Base-by-base conservation (phyloP, 2,329 filamentous ascomycete genomes). In the Aspergillus jensenii region DNA sequence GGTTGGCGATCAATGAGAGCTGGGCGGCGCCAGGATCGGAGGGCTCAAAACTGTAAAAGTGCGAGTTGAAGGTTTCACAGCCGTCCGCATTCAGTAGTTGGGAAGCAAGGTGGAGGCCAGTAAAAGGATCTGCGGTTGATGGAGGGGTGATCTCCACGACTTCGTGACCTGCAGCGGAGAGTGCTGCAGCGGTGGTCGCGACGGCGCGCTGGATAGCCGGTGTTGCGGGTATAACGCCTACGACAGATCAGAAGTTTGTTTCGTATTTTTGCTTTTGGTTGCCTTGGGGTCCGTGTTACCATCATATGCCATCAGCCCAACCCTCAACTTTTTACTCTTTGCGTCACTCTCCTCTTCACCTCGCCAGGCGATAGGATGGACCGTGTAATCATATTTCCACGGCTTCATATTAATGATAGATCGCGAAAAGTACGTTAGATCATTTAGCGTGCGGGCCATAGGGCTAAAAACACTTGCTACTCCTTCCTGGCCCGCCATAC, bases 401-500 rank as follows among this genome's bases (percentile, higher is more conserved):
- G 92, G 91, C 74, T 90, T 80, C 87, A 95, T 93, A 51, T 84
- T 78, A 55, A 97, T 84, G 55, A 97, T 78, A 7, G 86, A 84
- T 52, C 87, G 86, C 3, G 90, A 90, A 73, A 97, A 97, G 76
- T 96, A 96, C 1, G 83, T 83, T 60, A 97, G 78, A 69, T 97
- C 93, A 62, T 87, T 84, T 58, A 96, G 76, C 0, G 92, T 96
- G 53, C 92, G 84, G 3, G 93, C 86, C 93, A 98, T 97, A 5
- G 93, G 93, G 58, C 90, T 93, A 76, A 93, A 96, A 19, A 96
- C 91, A 62, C 89, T 90, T 1, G 91, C 87, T 33, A 97, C 87
- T 0, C 92, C 93, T 71, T 97, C 93, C 71, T 97, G 92, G 0
- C 93, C 93, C 0, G 90, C 87, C 91, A 96, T 96, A 67, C 89